Conservation (phyloP, 495 filamentous ascomycete genomes). For the Rhypophila decipiens region DNA sequence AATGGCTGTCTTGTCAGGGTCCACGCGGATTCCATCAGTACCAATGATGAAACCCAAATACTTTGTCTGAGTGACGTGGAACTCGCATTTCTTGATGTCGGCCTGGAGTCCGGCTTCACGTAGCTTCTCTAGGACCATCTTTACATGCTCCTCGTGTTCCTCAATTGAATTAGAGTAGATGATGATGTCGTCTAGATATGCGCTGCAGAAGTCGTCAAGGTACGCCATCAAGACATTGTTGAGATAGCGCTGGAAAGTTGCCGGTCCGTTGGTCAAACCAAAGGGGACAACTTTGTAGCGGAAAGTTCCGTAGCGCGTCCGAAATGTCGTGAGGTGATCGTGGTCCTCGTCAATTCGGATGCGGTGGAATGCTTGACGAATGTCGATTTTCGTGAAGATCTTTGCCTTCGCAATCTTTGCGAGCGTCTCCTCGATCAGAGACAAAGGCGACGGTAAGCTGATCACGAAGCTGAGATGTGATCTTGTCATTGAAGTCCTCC, state of each 20-base stretch:
- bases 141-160: constrained; percentile 1
- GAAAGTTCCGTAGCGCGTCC: constrained; percentile 19
- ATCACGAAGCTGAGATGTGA: background rate
- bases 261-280: constrained; percentile 17
- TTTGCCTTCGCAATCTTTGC: constrained; percentile 19
- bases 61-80: constrained; percentile 16
- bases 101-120: constrained; percentile 12
- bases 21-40: background rate
- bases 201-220: constrained; percentile 20
- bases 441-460: background rate
- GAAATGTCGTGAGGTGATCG: constrained; percentile 26
- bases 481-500: background rate
- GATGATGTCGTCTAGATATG: constrained; percentile 5
- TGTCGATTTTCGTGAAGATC: constrained; percentile 42
- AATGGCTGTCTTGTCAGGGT: background rate
- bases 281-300: constrained; percentile 32
- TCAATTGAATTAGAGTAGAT: background rate
- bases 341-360: constrained; percentile 20
- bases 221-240: constrained; percentile 20
- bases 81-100: constrained; percentile 25
- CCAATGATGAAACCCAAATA: constrained; percentile 21
- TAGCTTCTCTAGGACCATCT: constrained; percentile 8
- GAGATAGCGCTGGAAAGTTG: constrained; percentile 24
- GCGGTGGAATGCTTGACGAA: constrained; percentile 15
- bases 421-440: constrained; percentile 40